Evolutionary conservation across 2,329 filamentous ascomycete genomes (phyloP).

Genomic region (Colletotrichum echinochloae): DNA sequence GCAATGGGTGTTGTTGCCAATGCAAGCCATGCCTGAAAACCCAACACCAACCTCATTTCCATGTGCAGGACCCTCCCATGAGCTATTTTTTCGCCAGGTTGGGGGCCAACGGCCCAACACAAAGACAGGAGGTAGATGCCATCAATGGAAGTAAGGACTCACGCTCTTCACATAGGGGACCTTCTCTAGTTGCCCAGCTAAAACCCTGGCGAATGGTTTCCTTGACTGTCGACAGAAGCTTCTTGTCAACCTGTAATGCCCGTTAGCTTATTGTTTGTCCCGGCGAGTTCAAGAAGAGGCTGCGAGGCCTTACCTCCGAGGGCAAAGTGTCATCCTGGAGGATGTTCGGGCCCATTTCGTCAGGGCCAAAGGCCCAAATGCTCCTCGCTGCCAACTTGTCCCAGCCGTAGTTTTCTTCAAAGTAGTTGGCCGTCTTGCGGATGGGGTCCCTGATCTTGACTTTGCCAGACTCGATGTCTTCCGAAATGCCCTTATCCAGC

Average conservation of each 20-base stretch:
- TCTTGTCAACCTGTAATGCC: slow-evolving; percentile 82
- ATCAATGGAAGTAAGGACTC: slow-evolving; percentile 56
- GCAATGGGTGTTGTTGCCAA: slow-evolving; percentile 25
- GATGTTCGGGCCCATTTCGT: slow-evolving; percentile 94
- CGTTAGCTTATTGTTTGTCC: slow-evolving; percentile 31
- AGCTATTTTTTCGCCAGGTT: slow-evolving; percentile 20
- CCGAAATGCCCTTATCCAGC: slow-evolving; percentile 91
- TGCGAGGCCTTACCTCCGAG: slow-evolving; percentile 72
- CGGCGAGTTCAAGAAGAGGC: not conserved
- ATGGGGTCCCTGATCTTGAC: slow-evolving; percentile 95
- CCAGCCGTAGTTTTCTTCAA: slow-evolving; percentile 97
- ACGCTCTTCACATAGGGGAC: slow-evolving; percentile 97
- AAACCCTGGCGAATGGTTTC: slow-evolving; percentile 97
- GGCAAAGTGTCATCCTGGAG: slow-evolving; percentile 96
- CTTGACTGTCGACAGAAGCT: slow-evolving; percentile 84
- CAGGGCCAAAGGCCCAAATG: slow-evolving; percentile 98
- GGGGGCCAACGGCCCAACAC: slow-evolving; percentile 31
- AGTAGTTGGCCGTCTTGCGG: slow-evolving; percentile 94
- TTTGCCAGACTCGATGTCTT: slow-evolving; percentile 90
- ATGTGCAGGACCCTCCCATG: slow-evolving; percentile 30
- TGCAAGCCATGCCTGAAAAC: slow-evolving; percentile 35
- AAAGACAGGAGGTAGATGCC: slow-evolving; percentile 30
- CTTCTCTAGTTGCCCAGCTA: slow-evolving; percentile 95
- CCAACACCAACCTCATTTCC: slow-evolving; percentile 28
- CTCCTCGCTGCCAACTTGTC: slow-evolving; percentile 93